Base-by-base conservation (phyloP, 2,329 filamentous ascomycete genomes). In the Leptographium lundbergii region DNA sequence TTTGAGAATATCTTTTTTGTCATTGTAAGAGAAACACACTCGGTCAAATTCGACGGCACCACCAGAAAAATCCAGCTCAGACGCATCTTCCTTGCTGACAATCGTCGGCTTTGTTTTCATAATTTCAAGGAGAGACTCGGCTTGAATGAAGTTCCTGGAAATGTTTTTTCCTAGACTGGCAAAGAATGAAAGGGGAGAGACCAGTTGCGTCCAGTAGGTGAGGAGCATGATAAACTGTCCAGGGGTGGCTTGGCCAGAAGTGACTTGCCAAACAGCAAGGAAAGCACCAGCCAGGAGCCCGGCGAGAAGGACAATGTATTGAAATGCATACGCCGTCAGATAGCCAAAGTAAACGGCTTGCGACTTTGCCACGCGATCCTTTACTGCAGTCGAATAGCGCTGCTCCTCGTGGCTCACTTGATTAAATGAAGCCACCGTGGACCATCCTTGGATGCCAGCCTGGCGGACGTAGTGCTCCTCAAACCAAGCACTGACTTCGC, bases 171-270 rank as follows among this genome's bases (percentile, higher is more conserved):
- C 80, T 32, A 84, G 70, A 22, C 73, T 72, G 7, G 80, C 78
- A 66, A 90, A 89, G 69, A 87, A 89, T 63, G 84, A 84, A 57
- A 90, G 76, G 2, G 87, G 87, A 2, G 81, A 79, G 52, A 86
- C 86, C 45, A 90, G 75, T 66, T 89, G 86, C 22, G 80, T 79
- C 85, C 88, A 88, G 69, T 89, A 90, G 57, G 85, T 86, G 61
- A 89, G 72, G 19, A 90, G 74, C 71, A 85, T 82, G 59, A 87
- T 82, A 64, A 90, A 89, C 63, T 86, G 78, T 59, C 86, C 86
- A 13, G 86, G 75, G 6, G 80, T 81, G 5, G 81, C 79, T 57
- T 78, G 71, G 1, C 78, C 79, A n/a, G 76, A 77, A 2, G 78
- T 84, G 58, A 90, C 84, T 62, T 87, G 85, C 67, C 84, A 87